These are phyloP conservation scores for Botryotinia convoluta DNA, from an alignment of 2,329 filamentous ascomycete genomes.

Conservation along the genomic window DNA sequence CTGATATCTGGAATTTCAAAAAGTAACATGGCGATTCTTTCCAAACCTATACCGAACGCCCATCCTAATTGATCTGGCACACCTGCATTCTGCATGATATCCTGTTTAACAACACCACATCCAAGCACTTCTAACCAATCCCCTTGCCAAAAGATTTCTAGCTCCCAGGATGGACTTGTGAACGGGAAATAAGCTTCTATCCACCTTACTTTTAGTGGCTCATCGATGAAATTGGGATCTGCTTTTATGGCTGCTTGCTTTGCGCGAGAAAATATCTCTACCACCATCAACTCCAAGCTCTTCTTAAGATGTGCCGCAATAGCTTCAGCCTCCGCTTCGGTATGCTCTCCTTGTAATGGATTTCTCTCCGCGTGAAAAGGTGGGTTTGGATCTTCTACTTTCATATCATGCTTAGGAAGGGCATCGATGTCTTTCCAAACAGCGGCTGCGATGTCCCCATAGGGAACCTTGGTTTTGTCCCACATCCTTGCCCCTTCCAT, in stretches of 20 bases:
- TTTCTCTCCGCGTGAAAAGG: slow-evolving; percentile 75
- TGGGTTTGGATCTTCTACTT: slow-evolving; percentile 81
- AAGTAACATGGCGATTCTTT: slow-evolving; percentile 94
- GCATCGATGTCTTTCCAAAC: slow-evolving; percentile 68
- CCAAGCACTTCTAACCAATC: slow-evolving; percentile 96
- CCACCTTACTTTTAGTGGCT: slow-evolving; percentile 86
- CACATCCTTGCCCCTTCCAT: slow-evolving; percentile 95
- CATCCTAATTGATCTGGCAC: slow-evolving; percentile 77
- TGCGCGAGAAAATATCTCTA: slow-evolving; percentile 81
- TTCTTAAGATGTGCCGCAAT: slow-evolving; percentile 83
- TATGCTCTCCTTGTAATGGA: slow-evolving; percentile 75
- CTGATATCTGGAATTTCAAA: slow-evolving; percentile 96
- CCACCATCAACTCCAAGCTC: slow-evolving; percentile 84
- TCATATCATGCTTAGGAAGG: slow-evolving; percentile 70
- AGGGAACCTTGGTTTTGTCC: slow-evolving; percentile 64
- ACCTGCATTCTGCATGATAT: slow-evolving; percentile 73
- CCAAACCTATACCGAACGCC: slow-evolving; percentile 93
- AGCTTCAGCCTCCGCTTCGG: slow-evolving; percentile 73
- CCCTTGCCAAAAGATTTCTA: slow-evolving; percentile 91
- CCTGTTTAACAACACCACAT: slow-evolving; percentile 85
- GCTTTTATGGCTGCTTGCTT: slow-evolving; percentile 58
- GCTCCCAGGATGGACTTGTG: slow-evolving; percentile 91
- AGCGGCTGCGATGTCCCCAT: slow-evolving; percentile 58
- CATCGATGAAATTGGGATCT: slow-evolving; percentile 52
- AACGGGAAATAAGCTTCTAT: slow-evolving; percentile 98